phyloP scores from a whole-genome alignment of 495 filamentous ascomycete species.

The Letharia lupina region DNA sequence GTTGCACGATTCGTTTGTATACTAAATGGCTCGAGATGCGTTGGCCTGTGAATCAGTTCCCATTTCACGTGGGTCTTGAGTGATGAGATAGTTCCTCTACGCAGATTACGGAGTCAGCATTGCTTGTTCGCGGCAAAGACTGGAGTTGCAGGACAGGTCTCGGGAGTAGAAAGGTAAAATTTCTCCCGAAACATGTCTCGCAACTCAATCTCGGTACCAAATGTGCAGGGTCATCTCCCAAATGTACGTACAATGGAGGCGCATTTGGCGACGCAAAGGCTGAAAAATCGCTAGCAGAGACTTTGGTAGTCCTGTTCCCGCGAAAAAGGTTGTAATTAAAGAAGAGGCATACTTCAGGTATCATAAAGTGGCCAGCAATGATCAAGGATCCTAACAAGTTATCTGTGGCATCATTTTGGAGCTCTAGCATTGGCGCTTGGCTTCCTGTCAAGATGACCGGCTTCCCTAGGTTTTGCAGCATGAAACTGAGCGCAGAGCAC shows the following conservation, averaged over 20 bases:
- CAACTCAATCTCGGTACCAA: too few relatives aligned
- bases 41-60: constrained; percentile 70
- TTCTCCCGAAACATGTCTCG: too few relatives aligned
- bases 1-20: constrained; percentile 76
- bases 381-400: constrained; percentile 89
- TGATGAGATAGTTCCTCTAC: constrained; percentile 49
- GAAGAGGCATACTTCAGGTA: constrained; percentile 92
- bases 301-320: constrained; percentile 83
- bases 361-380: constrained; percentile 91
- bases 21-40: constrained; percentile 60
- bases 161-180: too few relatives aligned
- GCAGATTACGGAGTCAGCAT: too few relatives aligned
- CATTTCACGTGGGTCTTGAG: constrained; percentile 78
- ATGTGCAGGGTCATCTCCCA: too few relatives aligned
- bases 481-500: constrained; percentile 86
- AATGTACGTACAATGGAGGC: constrained; percentile 44
- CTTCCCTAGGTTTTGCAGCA: constrained; percentile 87
- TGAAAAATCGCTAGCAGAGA: constrained; percentile 75
- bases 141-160: too few relatives aligned
- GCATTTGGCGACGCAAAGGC: constrained; percentile 85
- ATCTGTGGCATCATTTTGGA: constrained; percentile 93
- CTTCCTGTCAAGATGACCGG: constrained; percentile 86
- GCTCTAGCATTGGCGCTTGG: constrained; percentile 84
- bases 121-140: too few relatives aligned
- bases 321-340: constrained; percentile 92